Evolutionary conservation across 306 rosid species (phyloP).

Genomic region (Sicyos baderoa): DNA sequence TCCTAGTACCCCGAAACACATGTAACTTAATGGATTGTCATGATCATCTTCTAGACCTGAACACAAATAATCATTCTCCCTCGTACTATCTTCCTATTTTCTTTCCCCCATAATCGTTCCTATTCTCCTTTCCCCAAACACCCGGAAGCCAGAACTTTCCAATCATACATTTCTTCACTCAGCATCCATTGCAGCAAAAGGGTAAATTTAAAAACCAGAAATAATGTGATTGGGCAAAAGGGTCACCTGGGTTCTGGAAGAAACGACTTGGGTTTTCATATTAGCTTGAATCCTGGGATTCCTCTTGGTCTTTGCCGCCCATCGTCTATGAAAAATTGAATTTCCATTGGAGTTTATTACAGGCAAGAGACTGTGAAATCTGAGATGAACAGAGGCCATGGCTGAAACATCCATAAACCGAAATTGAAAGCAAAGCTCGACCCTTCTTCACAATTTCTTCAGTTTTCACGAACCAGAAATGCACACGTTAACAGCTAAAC

Average conservation of each 20-base stretch:
- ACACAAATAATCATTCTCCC: too few relatives aligned
- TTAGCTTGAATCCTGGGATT: constrained; percentile 36
- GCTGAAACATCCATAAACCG: constrained; percentile 7
- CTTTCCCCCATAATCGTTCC: too few relatives aligned
- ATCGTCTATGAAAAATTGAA: constrained; percentile 28
- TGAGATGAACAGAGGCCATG: constrained; percentile 55
- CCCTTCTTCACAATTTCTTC: not conserved
- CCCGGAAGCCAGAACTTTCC: not conserved
- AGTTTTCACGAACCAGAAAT: constrained; percentile 36
- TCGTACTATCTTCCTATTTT: too few relatives aligned
- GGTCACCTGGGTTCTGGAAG: constrained; percentile 76
- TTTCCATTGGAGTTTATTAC: constrained; percentile 21
- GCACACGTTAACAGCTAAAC: constrained; percentile 60
- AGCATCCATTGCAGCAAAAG: not conserved
- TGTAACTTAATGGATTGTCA: too few relatives aligned
- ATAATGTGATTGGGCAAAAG: constrained; percentile 1
- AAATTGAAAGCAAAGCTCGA: not conserved
- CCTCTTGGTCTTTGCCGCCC: constrained; percentile 20
- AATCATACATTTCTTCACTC: not conserved
- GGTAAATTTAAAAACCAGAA: not conserved
- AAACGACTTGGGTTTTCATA: constrained; percentile 43
- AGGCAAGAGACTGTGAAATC: constrained; percentile 35
- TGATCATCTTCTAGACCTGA: too few relatives aligned
- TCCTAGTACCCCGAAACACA: too few relatives aligned
- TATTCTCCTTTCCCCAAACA: too few relatives aligned